phyloP scores from a whole-genome alignment of 495 filamentous ascomycete genomes.

The Neurospora sp. region DNA sequence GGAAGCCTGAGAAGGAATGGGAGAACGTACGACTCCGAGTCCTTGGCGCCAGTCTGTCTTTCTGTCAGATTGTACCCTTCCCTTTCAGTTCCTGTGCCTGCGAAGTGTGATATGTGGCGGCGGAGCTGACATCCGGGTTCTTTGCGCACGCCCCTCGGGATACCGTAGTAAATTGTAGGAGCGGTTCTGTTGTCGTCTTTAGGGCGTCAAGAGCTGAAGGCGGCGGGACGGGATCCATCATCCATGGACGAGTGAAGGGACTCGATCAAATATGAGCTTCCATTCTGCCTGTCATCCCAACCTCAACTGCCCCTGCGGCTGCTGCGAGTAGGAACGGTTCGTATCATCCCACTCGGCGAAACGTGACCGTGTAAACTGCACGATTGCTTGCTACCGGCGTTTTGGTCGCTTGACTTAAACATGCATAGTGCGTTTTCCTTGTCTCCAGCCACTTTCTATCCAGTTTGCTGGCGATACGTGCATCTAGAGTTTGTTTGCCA shows the following conservation, averaged over 20 bases:
- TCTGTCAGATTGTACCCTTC: background rate
- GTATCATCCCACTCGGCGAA: background rate
- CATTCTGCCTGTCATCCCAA: background rate
- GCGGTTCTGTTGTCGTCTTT: background rate
- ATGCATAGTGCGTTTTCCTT: background rate
- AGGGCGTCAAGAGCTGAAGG: background rate
- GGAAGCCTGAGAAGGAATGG: background rate
- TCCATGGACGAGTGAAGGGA: background rate
- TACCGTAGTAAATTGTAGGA: background rate
- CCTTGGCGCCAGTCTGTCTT: background rate
- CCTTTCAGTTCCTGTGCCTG: background rate
- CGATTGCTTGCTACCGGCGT: background rate
- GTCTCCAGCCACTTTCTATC: background rate
- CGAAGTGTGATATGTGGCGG: background rate
- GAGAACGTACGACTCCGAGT: background rate
- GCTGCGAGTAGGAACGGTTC: background rate
- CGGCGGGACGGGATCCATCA: background rate
- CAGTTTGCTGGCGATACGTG: background rate
- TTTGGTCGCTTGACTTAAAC: background rate
- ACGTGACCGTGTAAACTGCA: background rate
- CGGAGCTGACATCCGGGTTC: background rate
- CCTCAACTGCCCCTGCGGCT: background rate
- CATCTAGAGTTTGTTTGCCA: background rate
- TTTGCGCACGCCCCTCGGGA: background rate
- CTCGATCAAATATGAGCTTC: background rate